A percentile compares a stretch with the other conserved stretches of the same genome.
Conservation (phyloP, 495 filamentous ascomycete species). For the Polyplosphaeria fusca region DNA sequence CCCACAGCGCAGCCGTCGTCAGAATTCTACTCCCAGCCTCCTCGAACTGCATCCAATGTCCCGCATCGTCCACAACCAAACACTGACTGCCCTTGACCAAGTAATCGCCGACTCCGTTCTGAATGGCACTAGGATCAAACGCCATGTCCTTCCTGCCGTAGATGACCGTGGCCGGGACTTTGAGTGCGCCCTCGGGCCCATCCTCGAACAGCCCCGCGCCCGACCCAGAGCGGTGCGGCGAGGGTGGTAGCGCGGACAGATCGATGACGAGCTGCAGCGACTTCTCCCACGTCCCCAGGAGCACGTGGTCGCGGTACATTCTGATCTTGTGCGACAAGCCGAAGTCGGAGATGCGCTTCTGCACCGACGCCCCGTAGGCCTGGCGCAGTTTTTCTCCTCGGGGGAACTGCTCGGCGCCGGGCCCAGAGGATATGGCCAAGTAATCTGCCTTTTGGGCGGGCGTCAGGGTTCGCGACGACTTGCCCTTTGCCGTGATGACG, state of each 20-base stretch:
- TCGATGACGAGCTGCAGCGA: constrained; percentile 48
- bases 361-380: constrained; percentile 34
- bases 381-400: not conserved
- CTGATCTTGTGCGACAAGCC: constrained; percentile 44
- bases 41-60: constrained; percentile 38
- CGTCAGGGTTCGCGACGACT: not conserved
- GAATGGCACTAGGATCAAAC: constrained; percentile 28
- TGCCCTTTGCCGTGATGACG: constrained; percentile 39
- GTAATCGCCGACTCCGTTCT: constrained; percentile 37
- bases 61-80: constrained; percentile 16
- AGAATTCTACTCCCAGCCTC: constrained; percentile 18
- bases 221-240: constrained; percentile 26
- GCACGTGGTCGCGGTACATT: constrained; percentile 51
- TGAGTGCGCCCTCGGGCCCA: constrained; percentile 45
- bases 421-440: constrained; percentile 25
- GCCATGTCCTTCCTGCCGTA: constrained; percentile 51
- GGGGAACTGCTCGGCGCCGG: constrained; percentile 5
- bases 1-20: constrained; percentile 24
- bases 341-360: constrained; percentile 4
- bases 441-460: constrained; percentile 10
- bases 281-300: constrained; percentile 46
- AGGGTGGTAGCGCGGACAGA: constrained; percentile 43
- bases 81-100: constrained; percentile 30
- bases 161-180: constrained; percentile 50
- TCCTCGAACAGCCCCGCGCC: constrained; percentile 50